Evolutionary conservation across 345 rosid species (phyloP), one percentile per base, ranked within the genome.

Genomic region (Brassica nigra): DNA sequence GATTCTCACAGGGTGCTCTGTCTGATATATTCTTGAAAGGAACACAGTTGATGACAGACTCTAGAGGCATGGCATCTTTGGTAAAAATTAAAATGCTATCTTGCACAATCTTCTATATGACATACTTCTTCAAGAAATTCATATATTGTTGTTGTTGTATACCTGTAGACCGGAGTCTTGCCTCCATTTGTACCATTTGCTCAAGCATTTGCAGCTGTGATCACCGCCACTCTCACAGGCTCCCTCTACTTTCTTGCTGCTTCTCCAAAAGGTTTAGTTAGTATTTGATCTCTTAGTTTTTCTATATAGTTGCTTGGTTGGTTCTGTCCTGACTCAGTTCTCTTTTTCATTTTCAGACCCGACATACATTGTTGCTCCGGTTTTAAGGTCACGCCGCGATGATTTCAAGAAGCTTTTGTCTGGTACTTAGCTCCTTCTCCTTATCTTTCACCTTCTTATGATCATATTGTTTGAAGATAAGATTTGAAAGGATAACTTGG

Each of bases 131-230:
- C 23, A 20, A 20, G 23, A 20, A 20, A 20, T 20, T 67, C 47
- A 67, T 62, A 7, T 58, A 28, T 52, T 66, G 69, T 27, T 71
- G 69, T 57, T 62, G 37, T 44, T 71, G 58, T 31, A 37, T 27
- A 62, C 20, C 52, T 83, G 59, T 71, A 92, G 99, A 84, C 97
- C 1, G 98, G 99, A 29, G 82, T 92, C 47, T 83, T 95, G 23
- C 99, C 98, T 76, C 99, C 97, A 39, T 93, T 90, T 76, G 99
- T 93, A 33, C 99, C 97, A 54, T 95, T 95, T 78, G 99, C 99
- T 69, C 98, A 93, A 84, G 99, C 87, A 11, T 91, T 95, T 85
- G 98, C 99, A 10, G 99, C 99, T 74, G 99, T 86, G 54, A 75
- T 91, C 57, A 93, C 99, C 0, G 99, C 98, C 30, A 87, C 87